Evolutionary conservation across 106 monocot genomes (phyloP).

Genomic region (Ottelia alismoides): DNA sequence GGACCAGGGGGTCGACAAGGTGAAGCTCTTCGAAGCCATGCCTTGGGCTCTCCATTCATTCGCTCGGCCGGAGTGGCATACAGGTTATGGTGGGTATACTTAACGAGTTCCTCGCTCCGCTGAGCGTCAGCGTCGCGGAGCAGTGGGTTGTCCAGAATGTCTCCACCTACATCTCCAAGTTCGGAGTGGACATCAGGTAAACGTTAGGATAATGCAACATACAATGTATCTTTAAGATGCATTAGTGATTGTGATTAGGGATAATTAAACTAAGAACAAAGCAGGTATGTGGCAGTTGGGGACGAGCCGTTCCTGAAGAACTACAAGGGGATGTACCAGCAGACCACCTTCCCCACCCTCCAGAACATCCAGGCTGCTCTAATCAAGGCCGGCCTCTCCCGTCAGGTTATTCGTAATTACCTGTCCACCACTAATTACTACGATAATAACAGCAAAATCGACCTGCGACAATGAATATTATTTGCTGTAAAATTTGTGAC

Average conservation of each 20-base stretch:
- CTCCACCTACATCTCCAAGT: conserved; percentile 58
- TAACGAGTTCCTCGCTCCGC: conserved; percentile 57
- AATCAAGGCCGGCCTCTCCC: conserved; percentile 54
- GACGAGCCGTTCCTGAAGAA: conserved; percentile 84
- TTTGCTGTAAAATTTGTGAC: too few relatives aligned
- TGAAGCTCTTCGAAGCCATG: conserved; percentile 91
- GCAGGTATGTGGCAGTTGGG: conserved; percentile 73
- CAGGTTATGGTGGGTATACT: conserved; percentile 93
- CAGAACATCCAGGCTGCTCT: conserved; percentile 92
- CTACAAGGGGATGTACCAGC: conserved; percentile 48
- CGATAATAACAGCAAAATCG: too few relatives aligned
- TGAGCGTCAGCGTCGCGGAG: conserved; percentile 75
- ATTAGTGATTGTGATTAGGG: too few relatives aligned
- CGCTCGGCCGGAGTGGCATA: conserved; percentile 67
- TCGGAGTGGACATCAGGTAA: conserved; percentile 79
- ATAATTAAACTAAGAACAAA: too few relatives aligned
- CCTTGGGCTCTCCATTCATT: conserved; percentile 30
- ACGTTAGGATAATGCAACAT: too few relatives aligned
- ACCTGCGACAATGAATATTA: too few relatives aligned
- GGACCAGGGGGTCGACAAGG: conserved; percentile 80
- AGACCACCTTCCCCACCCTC: conserved; percentile 53
- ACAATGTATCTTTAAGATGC: too few relatives aligned
- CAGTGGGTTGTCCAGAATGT: conserved; percentile 83
- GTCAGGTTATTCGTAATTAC: too few relatives aligned
- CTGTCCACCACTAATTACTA: too few relatives aligned